These are phyloP conservation scores for Hypoxylon sp. DNA, from an alignment of 2,329 filamentous ascomycete species.

Conservation along the genomic window DNA sequence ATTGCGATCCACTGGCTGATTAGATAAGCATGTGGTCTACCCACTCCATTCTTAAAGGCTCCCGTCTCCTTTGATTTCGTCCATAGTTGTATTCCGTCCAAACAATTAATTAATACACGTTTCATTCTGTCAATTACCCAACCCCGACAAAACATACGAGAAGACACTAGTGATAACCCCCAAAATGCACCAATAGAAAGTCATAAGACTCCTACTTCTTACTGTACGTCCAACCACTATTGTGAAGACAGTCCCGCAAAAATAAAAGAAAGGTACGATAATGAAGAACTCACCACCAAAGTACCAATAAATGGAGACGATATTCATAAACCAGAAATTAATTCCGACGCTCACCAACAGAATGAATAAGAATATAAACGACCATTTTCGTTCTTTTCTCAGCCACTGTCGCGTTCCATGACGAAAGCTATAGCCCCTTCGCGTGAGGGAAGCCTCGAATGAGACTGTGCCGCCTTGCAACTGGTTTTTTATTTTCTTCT, in stretches of 20 bases:
- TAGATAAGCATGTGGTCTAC: too few relatives aligned
- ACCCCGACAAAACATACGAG: neutral
- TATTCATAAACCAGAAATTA: too few relatives aligned
- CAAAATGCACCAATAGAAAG: constrained; percentile 2
- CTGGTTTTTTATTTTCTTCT: constrained; percentile 36
- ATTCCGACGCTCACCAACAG: neutral
- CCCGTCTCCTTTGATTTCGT: too few relatives aligned
- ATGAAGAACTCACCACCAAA: neutral
- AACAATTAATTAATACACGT: too few relatives aligned
- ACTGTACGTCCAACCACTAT: constrained; percentile 4
- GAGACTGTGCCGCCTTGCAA: constrained; percentile 44
- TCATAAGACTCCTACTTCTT: constrained; percentile 18
- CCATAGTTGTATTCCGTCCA: too few relatives aligned
- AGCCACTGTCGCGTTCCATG: constrained; percentile 3
- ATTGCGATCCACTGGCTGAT: too few relatives aligned
- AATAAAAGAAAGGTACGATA: neutral
- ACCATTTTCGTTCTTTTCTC: neutral
- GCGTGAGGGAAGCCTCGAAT: constrained; percentile 31
- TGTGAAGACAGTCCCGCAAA: constrained; percentile 5
- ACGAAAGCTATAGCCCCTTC: constrained; percentile 10
- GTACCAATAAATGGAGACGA: too few relatives aligned
- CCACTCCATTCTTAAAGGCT: too few relatives aligned
- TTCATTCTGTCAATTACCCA: too few relatives aligned
- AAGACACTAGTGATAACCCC: neutral
- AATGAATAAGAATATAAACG: neutral